phyloP scores from a whole-genome alignment of 73 alveolate species.

The Uronychia binucleata region DNA sequence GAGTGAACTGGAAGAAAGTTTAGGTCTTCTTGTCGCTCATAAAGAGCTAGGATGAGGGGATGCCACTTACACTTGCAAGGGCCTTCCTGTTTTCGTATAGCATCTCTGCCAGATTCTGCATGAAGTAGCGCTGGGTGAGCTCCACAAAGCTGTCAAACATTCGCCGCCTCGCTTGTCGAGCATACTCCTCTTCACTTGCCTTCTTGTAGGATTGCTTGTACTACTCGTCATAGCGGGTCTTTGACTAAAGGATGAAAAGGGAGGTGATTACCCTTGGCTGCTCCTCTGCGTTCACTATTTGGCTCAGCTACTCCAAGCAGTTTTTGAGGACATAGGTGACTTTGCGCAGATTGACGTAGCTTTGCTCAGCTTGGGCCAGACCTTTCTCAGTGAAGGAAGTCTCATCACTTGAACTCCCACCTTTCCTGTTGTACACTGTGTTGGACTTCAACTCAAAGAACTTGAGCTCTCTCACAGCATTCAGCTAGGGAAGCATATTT shows the following conservation, averaged over 20 bases:
- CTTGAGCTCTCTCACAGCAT: constrained; percentile 5
- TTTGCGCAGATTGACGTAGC: neutral
- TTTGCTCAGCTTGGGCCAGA: neutral
- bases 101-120: constrained; percentile 7
- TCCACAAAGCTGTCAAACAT: neutral
- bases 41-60: neutral
- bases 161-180: neutral
- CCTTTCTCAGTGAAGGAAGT: neutral
- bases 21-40: neutral
- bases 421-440: constrained; percentile 9
- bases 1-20: neutral
- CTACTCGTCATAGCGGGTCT: too few relatives aligned
- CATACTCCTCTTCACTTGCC: neutral
- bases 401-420: neutral
- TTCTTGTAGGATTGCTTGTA: neutral
- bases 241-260: too few relatives aligned
- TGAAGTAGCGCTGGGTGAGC: neutral
- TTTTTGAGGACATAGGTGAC: neutral
- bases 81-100: constrained; percentile 37
- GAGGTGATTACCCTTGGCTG: too few relatives aligned
- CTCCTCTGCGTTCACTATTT: neutral
- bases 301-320: neutral
- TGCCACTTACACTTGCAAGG: neutral
- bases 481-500: neutral
- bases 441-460: constrained; percentile 11